phyloP scores from a whole-genome alignment of 2,329 filamentous ascomycete species.

The Ophiostoma himal-ulmi region DNA sequence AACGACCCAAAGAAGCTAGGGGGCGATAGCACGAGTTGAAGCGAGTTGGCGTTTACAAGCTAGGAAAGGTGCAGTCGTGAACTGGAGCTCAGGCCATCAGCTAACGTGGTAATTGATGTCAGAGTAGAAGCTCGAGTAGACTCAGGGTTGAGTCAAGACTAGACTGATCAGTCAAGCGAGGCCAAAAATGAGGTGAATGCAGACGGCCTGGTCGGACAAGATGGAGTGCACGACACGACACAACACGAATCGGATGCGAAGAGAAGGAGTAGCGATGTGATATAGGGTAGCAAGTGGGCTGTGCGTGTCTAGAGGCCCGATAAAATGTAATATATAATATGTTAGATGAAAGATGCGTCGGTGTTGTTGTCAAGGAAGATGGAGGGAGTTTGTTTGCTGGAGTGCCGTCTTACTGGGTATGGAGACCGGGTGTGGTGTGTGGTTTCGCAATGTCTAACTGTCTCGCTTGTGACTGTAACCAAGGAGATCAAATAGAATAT shows the following conservation, averaged over 20 bases:
- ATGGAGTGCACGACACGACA: not conserved
- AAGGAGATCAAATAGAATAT: not conserved
- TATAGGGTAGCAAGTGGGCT: not conserved
- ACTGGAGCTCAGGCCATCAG: not conserved
- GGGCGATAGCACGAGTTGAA: conserved; percentile 11
- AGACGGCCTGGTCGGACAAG: not conserved
- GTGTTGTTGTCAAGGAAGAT: not conserved
- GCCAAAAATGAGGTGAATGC: not conserved
- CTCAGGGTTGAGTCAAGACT: not conserved
- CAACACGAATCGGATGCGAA: not conserved
- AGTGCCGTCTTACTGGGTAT: not conserved
- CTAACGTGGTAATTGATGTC: not conserved
- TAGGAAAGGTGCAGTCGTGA: not conserved
- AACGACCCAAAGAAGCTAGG: conserved; percentile 8
- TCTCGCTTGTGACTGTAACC: conserved; percentile 10
- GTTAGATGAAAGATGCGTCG: not conserved
- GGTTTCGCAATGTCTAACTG: conserved; percentile 15
- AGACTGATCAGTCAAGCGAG: not conserved
- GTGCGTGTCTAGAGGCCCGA: not conserved
- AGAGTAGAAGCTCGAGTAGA: not conserved
- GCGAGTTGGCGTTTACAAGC: not conserved
- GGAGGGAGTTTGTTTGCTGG: not conserved
- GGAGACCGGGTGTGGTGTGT: not conserved
- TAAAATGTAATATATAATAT: not conserved
- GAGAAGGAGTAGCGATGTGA: not conserved